These are phyloP conservation scores for Torrubiella hemipterigena DNA, from an alignment of 2,329 filamentous ascomycete genomes.

Conservation along the genomic window DNA sequence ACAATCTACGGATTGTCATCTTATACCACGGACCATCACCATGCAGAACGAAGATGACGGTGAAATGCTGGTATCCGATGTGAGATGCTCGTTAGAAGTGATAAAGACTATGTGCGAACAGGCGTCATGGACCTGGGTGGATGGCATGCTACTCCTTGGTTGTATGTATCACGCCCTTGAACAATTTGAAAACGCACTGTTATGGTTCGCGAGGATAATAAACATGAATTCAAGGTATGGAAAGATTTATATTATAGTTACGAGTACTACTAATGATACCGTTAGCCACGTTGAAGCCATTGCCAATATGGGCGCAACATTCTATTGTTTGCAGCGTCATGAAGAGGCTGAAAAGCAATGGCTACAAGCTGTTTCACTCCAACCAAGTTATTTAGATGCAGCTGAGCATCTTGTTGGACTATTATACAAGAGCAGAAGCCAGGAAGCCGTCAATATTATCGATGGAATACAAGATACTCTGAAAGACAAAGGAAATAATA, in stretches of 20 bases:
- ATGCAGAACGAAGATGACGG: too few species aligned
- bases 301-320: constrained; percentile 82
- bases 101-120: constrained; percentile 66
- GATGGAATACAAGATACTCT: constrained; percentile 70
- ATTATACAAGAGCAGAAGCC: constrained; percentile 70
- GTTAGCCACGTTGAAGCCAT: constrained; percentile 78
- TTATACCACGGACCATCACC: too few species aligned
- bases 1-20: too few species aligned
- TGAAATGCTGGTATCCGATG: constrained; percentile 39
- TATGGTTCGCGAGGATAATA: constrained; percentile 59
- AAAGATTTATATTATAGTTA: constrained; percentile 3
- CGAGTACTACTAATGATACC: constrained; percentile 7
- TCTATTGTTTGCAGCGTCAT: constrained; percentile 71
- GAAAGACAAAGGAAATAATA: constrained; percentile 24
- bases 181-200: constrained; percentile 64
- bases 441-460: constrained; percentile 80
- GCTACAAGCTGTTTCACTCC: constrained; percentile 69
- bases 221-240: constrained; percentile 43
- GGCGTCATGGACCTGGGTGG: constrained; percentile 77
- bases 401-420: constrained; percentile 88
- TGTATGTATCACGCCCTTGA: constrained; percentile 86
- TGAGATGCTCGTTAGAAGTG: constrained; percentile 57
- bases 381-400: constrained; percentile 85
- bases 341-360: constrained; percentile 80
- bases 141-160: constrained; percentile 83